A percentile compares a stretch with the other conserved stretches of the same genome.
Evolutionary conservation across 208 protist genomes (phyloP).

Genomic region (Wallacemonas sp.): DNA sequence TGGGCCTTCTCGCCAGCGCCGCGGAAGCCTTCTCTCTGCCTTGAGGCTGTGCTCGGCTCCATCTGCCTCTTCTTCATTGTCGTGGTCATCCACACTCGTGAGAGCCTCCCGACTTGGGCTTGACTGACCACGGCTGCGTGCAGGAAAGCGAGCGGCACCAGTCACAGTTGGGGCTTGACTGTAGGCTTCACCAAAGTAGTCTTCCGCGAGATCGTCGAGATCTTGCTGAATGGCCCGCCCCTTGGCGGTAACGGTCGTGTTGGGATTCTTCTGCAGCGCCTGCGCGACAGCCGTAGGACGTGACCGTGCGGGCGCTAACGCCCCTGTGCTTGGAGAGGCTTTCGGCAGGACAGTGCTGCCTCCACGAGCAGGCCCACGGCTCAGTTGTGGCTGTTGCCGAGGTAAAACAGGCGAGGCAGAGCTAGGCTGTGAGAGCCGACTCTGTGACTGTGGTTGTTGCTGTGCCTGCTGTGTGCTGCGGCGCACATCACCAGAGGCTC

Average conservation of each 20-base stretch:
- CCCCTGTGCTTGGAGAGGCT: no score
- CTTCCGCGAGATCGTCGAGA: conserved; percentile 58
- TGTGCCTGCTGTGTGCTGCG: no score
- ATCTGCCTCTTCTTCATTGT: background rate
- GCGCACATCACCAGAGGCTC: no score
- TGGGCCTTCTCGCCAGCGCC: conserved; percentile 52
- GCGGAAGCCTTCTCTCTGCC: conserved; percentile 14
- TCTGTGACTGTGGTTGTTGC: no score
- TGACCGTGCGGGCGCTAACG: background rate
- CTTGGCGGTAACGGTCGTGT: conserved; percentile 24
- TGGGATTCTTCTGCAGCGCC: conserved; percentile 28
- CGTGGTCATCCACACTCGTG: background rate
- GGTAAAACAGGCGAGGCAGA: no score
- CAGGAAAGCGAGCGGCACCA: background rate
- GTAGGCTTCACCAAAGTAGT: conserved; percentile 43
- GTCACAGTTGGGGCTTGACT: conserved; percentile 14
- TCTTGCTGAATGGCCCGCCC: conserved; percentile 56
- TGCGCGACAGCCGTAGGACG: conserved; percentile 26
- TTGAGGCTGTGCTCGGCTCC: background rate
- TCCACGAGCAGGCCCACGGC: no score
- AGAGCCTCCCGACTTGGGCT: background rate
- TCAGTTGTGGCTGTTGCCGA: no score
- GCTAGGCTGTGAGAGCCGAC: no score
- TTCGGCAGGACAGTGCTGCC: no score
- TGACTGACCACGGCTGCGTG: background rate